Evolutionary conservation across 176 grass and related monocot species (phyloP).

Genomic region (Poa annua): DNA sequence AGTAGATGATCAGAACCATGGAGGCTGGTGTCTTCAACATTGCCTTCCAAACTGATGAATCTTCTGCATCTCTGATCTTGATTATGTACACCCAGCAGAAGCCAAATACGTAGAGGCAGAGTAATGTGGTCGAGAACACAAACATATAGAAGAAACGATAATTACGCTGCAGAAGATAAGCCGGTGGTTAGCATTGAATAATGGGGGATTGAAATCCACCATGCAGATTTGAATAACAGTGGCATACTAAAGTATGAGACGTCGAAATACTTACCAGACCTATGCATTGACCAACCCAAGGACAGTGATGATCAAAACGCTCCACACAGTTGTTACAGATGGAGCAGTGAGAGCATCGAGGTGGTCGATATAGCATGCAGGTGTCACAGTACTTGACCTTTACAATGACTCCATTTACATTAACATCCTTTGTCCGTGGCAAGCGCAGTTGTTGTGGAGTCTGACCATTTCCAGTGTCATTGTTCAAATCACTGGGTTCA

Average conservation of each 20-base stretch:
- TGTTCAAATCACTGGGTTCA: conserved; percentile 60
- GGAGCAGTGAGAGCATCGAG: conserved; percentile 89
- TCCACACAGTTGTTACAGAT: conserved; percentile 98
- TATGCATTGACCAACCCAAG: conserved; percentile 97
- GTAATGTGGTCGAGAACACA: conserved; percentile 84
- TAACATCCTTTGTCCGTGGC: conserved; percentile 78
- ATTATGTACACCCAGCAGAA: conserved; percentile 92
- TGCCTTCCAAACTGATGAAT: conserved; percentile 72
- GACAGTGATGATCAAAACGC: conserved; percentile 96
- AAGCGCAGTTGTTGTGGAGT: conserved; percentile 80
- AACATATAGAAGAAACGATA: conserved; percentile 99
- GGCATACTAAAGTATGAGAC: background rate
- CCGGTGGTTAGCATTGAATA: conserved; percentile 7
- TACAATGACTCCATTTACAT: conserved; percentile 74
- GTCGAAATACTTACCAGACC: conserved; percentile 66
- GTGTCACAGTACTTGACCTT: conserved; percentile 97
- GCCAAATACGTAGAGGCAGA: conserved; percentile 87
- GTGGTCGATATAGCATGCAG: conserved; percentile 93
- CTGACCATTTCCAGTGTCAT: conserved; percentile 54
- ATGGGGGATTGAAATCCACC: background rate
- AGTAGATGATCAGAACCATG: conserved; percentile 86
- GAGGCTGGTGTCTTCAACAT: conserved; percentile 86
- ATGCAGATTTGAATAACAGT: background rate
- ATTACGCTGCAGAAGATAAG: conserved; percentile 73
- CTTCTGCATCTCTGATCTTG: conserved; percentile 82